These are phyloP conservation scores for Suillus sp. DNA, from an alignment of 768 basidiomycete genomes.

Conservation along the genomic window DNA sequence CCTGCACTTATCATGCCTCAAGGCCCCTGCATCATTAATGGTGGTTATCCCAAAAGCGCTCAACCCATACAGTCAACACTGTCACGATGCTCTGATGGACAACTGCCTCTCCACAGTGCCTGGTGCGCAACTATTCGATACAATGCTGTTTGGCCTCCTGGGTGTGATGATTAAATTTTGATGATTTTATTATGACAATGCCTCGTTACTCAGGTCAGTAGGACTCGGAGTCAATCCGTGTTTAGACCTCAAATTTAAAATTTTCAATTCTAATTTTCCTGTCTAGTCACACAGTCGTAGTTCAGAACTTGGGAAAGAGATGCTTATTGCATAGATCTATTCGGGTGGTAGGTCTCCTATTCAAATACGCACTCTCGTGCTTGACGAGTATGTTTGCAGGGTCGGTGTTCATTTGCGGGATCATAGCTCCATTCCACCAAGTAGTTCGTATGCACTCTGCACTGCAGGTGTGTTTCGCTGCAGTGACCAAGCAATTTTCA, in stretches of 20 bases:
- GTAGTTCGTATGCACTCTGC: not conserved
- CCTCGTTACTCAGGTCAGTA: not conserved
- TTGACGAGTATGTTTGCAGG: not conserved
- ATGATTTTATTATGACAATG: not conserved
- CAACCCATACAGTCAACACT: not conserved
- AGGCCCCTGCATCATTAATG: not conserved
- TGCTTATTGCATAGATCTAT: not conserved
- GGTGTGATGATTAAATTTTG: not conserved
- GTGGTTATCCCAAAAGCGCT: not conserved
- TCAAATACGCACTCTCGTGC: not conserved
- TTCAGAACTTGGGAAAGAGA: not conserved
- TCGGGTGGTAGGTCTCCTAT: not conserved
- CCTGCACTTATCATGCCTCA: not conserved
- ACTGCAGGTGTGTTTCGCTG: not conserved
- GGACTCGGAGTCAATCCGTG: not conserved
- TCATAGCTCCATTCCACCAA: not conserved
- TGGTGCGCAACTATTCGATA: too few relatives aligned
- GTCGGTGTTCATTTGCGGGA: not conserved
- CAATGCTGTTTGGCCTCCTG: not conserved
- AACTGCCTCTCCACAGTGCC: not conserved
- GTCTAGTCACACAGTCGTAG: not conserved
- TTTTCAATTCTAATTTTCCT: not conserved
- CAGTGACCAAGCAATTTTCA: not conserved
- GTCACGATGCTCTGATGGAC: not conserved
- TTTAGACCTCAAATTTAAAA: not conserved